Evolutionary conservation across 2,329 filamentous ascomycete genomes (phyloP).

Genomic region (Aureobasidium sp.): DNA sequence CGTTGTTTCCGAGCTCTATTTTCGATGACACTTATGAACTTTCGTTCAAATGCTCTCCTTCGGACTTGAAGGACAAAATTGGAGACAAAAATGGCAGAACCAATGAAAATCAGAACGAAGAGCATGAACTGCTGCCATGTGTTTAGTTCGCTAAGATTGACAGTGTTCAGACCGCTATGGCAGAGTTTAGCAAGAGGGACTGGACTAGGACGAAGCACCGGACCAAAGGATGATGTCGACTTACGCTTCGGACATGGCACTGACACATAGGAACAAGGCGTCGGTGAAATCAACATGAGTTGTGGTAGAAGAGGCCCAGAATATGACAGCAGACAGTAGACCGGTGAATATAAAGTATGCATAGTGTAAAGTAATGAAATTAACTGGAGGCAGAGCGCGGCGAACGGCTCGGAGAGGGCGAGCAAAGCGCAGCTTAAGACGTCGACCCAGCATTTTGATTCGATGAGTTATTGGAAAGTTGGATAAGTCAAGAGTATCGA

Average conservation of each 20-base stretch:
- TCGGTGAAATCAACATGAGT: constrained; percentile 52
- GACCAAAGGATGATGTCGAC: constrained; percentile 13
- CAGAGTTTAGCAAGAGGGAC: neutral
- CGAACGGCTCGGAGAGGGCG: constrained; percentile 10
- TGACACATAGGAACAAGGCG: constrained; percentile 58
- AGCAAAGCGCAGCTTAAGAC: constrained; percentile 9
- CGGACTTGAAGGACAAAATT: constrained; percentile 56
- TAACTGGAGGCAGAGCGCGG: constrained; percentile 21
- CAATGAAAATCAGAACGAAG: constrained; percentile 58
- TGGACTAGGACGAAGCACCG: neutral
- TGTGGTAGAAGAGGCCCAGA: constrained; percentile 52
- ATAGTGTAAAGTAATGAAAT: constrained; percentile 50
- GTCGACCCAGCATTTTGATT: constrained; percentile 4
- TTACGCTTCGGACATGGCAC: constrained; percentile 56
- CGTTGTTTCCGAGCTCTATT: constrained; percentile 18
- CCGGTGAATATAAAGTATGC: constrained; percentile 55
- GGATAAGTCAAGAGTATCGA: neutral
- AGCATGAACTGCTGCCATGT: constrained; percentile 62
- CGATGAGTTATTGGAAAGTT: neutral
- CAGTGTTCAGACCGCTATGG: constrained; percentile 55
- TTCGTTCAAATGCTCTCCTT: constrained; percentile 54
- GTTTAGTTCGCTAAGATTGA: constrained; percentile 56
- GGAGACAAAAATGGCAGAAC: constrained; percentile 60
- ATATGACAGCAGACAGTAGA: constrained; percentile 52
- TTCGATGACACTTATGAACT: constrained; percentile 49